Conservation (phyloP, 805 yeast species). For the Peterozyma toletana region DNA sequence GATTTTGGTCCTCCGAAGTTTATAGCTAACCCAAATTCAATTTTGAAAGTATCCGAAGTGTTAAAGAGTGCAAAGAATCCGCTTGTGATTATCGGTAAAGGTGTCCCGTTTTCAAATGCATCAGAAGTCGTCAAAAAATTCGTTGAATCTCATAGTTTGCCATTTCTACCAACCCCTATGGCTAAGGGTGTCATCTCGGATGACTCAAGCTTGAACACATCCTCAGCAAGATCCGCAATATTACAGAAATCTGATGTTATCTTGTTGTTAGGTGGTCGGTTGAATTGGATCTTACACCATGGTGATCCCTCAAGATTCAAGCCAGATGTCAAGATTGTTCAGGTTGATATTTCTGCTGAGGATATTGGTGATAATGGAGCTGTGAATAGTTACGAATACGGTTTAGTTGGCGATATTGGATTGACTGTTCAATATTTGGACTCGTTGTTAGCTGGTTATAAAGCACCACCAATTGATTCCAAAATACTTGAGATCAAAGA, state of each 20-base stretch:
- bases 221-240: conserved; percentile 61
- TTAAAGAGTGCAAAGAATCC: conserved; percentile 34
- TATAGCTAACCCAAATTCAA: conserved; percentile 25
- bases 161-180: conserved; percentile 73
- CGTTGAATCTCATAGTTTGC: conserved; percentile 33
- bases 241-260: conserved; percentile 52
- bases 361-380: conserved; percentile 42
- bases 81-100: conserved; percentile 59
- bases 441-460: conserved; percentile 17
- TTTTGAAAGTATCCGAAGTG: conserved; percentile 27
- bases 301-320: conserved; percentile 52
- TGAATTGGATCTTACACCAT: conserved; percentile 69
- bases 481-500: conserved; percentile 19
- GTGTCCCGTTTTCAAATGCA: conserved; percentile 42
- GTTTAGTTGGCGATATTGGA: conserved; percentile 50
- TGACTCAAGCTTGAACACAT: conserved; percentile 34
- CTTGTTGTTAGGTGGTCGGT: conserved; percentile 54
- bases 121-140: conserved; percentile 31
- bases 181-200: conserved; percentile 67
- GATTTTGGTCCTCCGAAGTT: conserved; percentile 22
- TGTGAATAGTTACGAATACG: conserved; percentile 23
- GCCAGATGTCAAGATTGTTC: conserved; percentile 40
- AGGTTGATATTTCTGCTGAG: conserved; percentile 46
- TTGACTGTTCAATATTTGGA: conserved; percentile 30
- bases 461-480: conserved; percentile 22